A percentile compares a stretch with the other conserved stretches of the same genome.
phyloP scores from a whole-genome alignment of 805 yeast genomes.

The Zygosaccharomyces pseudorouxii region DNA sequence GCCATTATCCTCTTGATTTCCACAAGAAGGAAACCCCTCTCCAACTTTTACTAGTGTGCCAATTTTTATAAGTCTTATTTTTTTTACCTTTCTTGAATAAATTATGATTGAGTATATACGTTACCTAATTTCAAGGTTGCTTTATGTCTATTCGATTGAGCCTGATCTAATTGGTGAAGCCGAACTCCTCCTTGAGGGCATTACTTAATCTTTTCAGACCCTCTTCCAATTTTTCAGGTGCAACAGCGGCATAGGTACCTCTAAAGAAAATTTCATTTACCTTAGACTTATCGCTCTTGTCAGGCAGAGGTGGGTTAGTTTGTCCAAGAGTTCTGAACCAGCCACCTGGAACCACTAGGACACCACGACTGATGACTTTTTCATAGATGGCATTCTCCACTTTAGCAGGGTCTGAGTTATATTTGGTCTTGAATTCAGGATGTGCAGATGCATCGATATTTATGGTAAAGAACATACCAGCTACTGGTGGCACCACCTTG shows the following conservation, averaged over 20 bases:
- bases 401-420: constrained; percentile 51
- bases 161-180: constrained; percentile 10
- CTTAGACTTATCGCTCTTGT: constrained; percentile 39
- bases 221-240: constrained; percentile 52
- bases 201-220: constrained; percentile 68
- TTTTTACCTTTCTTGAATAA: not conserved
- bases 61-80: too few species aligned
- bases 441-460: constrained; percentile 72
- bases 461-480: constrained; percentile 84
- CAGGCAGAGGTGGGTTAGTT: constrained; percentile 54
- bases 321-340: constrained; percentile 65
- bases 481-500: constrained; percentile 56
- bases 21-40: not conserved
- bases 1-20: constrained; percentile 42
- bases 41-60: not conserved
- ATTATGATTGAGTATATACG: constrained; percentile 1
- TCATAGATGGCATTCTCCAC: constrained; percentile 65
- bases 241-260: constrained; percentile 86
- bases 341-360: constrained; percentile 75
- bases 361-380: constrained; percentile 53
- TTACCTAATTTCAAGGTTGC: not conserved
- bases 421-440: constrained; percentile 62
- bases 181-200: constrained; percentile 55
- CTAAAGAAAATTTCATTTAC: constrained; percentile 60
- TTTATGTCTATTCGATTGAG: not conserved